Evolutionary conservation across 257 asterid species (phyloP), one percentile per base, ranked within the genome.

Genomic region (Parsonsia alboflavescens): DNA sequence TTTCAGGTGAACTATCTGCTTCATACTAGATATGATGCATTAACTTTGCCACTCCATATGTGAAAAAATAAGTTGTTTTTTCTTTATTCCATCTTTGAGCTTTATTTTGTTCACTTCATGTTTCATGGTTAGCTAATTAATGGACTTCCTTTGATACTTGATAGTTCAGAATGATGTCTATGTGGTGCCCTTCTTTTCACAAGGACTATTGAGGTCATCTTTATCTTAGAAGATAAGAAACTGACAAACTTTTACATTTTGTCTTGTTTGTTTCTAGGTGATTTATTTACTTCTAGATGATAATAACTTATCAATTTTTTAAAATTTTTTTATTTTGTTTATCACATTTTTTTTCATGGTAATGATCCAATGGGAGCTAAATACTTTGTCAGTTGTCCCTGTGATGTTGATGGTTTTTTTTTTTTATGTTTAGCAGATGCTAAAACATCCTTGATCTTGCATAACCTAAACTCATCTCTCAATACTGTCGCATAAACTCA

Each of bases 1-100:
- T 93, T 85, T 76, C 97, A 91, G 96, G 98, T 93, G 49, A 79
- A 39, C 48, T 64, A n/a, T 64, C 49, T 15, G 8, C 66, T 59
- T 59, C 42, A 10, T 12, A 0, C 33, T 2, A 26, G 66, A 59
- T 10, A 21, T 26, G 36, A 22, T 10, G 6, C n/a, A 22, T 57
- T 22, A 57, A 3, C 64, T 54, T 0, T 59, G 19, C 11, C n/a
- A 39, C 49, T 21, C 36, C 0, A 63, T 39, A 21, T 2, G 16
- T 17, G 24, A 10, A 36, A 42, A 39, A 2, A 33, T 33, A 21
- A 36, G 22, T 21, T 64, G n/a, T 64, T 36, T 5, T 33, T 6
- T 16, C 9, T 62, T 1, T 12, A 6, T 64, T 64, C 24, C 13
- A 36, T 2, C 42, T 46, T 7, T 46, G 50, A 59, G 66, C 41